Evolutionary conservation across 768 basidiomycete species (phyloP), one percentile per base, ranked within the genome.

Genomic region (Podaxis sp.): DNA sequence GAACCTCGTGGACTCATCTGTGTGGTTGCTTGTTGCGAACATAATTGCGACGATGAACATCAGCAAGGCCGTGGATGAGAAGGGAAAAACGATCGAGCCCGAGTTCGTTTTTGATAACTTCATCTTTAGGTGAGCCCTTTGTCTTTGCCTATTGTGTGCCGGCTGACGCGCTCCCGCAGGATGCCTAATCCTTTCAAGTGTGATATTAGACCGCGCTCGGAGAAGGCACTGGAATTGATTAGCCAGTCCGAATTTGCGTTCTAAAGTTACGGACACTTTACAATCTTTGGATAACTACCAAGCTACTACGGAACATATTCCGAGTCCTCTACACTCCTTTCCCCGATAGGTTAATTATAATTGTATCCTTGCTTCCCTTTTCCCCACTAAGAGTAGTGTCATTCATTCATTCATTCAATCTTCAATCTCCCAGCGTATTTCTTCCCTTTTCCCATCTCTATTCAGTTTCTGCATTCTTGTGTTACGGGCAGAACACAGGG

Each of bases 41-140:
- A 82, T 87, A 71, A 73, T 89, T 9, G 84, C 87, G 1, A 84
- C 84, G 52, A 70, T 89, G 44, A 80, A 87, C 61, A 80, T 89
- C 9, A 67, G 72, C 42, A 85, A 82, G 70, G 74, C 82, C 17
- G 69, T 78, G 22, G 85, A 87, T 55, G 80, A 80, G 39, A 67
- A 72, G 6, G 87, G 87, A 3, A 71, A 74, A 2, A 73, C 73
- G 51, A 64, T 77, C 75, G 68, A 87, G 63, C 87, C 86, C 11
- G 75, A 77, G 39, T 71, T 84, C 9, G 74, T 77, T 15, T 88
- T 83, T 66, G 80, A 87, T 36, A 88, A 89, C 70, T 68, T 85
- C 12, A 79, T 89, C 46, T 88, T 89, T 75, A 80, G 87, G 85
- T 86, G 51, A 53, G 81, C 48, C 1, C 7, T 26, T 24, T 24